Evolutionary conservation across 2,329 filamentous ascomycete genomes (phyloP).

Genomic region (Fusarium sp.): DNA sequence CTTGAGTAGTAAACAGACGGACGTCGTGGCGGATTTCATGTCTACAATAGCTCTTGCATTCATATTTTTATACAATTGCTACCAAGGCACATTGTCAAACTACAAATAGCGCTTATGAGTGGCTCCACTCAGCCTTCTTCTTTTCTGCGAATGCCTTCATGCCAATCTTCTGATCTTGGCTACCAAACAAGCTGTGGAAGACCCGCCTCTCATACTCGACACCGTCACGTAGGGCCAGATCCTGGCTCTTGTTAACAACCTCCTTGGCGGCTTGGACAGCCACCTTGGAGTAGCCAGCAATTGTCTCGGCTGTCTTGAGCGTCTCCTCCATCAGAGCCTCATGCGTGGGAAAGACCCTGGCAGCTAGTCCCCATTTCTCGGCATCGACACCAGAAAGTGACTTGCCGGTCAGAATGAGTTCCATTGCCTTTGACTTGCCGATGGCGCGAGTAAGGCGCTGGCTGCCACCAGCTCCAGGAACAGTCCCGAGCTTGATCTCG

Average conservation of each 20-base stretch:
- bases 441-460: constrained; percentile 86
- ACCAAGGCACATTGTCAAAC: neutral
- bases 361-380: constrained; percentile 89
- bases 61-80: neutral
- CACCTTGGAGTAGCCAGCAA: constrained; percentile 87
- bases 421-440: constrained; percentile 89
- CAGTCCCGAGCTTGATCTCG: constrained; percentile 93
- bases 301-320: constrained; percentile 85
- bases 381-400: constrained; percentile 87
- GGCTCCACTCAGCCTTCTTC: constrained; percentile 89
- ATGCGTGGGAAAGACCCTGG: constrained; percentile 79
- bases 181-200: constrained; percentile 94
- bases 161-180: constrained; percentile 95
- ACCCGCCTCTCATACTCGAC: constrained; percentile 94
- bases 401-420: constrained; percentile 86
- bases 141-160: constrained; percentile 97
- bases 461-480: constrained; percentile 90
- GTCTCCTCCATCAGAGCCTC: constrained; percentile 85
- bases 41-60: neutral
- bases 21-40: neutral
- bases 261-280: constrained; percentile 92
- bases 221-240: constrained; percentile 84
- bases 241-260: constrained; percentile 99
- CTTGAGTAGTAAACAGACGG: neutral
- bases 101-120: constrained; percentile 64